phyloP scores from a whole-genome alignment of 352 stramenopile species.

The Globisporangium nodosum region DNA sequence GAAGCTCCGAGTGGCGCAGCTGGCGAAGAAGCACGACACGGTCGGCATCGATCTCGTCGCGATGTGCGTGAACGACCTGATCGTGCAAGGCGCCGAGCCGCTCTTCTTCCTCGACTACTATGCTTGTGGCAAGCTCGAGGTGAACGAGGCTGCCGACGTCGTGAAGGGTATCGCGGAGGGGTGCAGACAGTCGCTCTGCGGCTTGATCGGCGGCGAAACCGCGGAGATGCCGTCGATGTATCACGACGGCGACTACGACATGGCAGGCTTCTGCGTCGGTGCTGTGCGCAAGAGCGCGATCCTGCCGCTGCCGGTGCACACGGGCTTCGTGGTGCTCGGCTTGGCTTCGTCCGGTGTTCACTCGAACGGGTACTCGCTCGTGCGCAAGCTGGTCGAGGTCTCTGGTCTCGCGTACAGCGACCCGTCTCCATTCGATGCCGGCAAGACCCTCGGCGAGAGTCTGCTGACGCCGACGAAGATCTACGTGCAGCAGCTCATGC shows the following conservation, averaged over 20 bases:
- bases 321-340: slow-evolving; percentile 93
- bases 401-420: slow-evolving; percentile 80
- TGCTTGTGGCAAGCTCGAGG: slow-evolving; percentile 95
- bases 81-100: slow-evolving; percentile 98
- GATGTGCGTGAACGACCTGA: slow-evolving; percentile 99
- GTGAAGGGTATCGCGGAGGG: slow-evolving; percentile 97
- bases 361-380: slow-evolving; percentile 99
- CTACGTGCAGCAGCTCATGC: slow-evolving; percentile 93
- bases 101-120: slow-evolving; percentile 99
- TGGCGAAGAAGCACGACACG: slow-evolving; percentile 91
- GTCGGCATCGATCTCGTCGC: slow-evolving; percentile 98
- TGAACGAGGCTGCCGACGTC: slow-evolving; percentile 91
- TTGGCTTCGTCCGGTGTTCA: slow-evolving; percentile 95
- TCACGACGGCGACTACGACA: slow-evolving; percentile 96
- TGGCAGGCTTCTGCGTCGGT: slow-evolving; percentile 98
- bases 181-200: slow-evolving; percentile 94
- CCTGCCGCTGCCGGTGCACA: slow-evolving; percentile 78
- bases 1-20: slow-evolving; percentile 92
- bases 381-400: slow-evolving; percentile 95
- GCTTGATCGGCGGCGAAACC: slow-evolving; percentile 95
- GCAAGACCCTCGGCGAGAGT: slow-evolving; percentile 90
- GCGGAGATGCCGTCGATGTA: slow-evolving; percentile 99
- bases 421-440: slow-evolving; percentile 67
- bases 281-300: slow-evolving; percentile 89
- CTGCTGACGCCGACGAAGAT: slow-evolving; percentile 97